Percentiles rank a stretch among this genome's conserved stretches.
These are phyloP conservation scores for Phytophthora megakarya DNA, from an alignment of 352 stramenopile genomes.

Conservation along the genomic window DNA sequence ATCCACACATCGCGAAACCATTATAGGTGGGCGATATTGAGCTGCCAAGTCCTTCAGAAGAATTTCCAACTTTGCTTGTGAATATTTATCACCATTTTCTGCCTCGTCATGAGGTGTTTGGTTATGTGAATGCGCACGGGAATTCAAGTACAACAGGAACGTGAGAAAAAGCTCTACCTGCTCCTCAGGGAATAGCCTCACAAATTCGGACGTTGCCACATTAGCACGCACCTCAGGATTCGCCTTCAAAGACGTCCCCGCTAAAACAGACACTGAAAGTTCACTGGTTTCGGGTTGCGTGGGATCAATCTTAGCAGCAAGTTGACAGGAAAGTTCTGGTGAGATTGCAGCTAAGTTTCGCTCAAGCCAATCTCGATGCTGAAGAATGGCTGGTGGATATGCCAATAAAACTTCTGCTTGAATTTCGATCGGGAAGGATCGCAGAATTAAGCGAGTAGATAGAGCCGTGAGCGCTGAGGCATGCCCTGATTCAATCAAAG, in stretches of 20 bases:
- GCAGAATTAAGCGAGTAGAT: constrained; percentile 54
- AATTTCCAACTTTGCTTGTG: constrained; percentile 58
- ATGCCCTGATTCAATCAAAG: constrained; percentile 48
- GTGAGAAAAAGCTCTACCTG: constrained; percentile 80
- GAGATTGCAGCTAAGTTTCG: constrained; percentile 55
- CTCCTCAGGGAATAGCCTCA: constrained; percentile 49
- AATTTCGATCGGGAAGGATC: constrained; percentile 49
- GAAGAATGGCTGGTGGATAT: constrained; percentile 48
- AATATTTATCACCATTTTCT: constrained; percentile 33
- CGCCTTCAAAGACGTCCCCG: constrained; percentile 6
- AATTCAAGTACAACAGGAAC: constrained; percentile 66
- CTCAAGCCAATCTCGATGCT: constrained; percentile 77
- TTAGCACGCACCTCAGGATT: constrained; percentile 29
- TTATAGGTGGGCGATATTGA: constrained; percentile 75
- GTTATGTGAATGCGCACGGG: constrained; percentile 4
- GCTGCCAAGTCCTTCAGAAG: constrained; percentile 59
- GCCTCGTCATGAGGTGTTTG: background rate
- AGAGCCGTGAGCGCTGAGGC: constrained; percentile 46
- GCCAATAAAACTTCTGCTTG: constrained; percentile 66
- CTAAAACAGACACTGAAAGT: background rate
- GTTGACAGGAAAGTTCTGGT: constrained; percentile 33
- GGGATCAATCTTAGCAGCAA: constrained; percentile 60
- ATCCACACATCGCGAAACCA: constrained; percentile 81
- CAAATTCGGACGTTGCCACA: constrained; percentile 56
- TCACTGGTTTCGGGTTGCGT: constrained; percentile 6